phyloP scores from a whole-genome alignment of 805 yeast species.

The Wickerhamiella lipophila region DNA sequence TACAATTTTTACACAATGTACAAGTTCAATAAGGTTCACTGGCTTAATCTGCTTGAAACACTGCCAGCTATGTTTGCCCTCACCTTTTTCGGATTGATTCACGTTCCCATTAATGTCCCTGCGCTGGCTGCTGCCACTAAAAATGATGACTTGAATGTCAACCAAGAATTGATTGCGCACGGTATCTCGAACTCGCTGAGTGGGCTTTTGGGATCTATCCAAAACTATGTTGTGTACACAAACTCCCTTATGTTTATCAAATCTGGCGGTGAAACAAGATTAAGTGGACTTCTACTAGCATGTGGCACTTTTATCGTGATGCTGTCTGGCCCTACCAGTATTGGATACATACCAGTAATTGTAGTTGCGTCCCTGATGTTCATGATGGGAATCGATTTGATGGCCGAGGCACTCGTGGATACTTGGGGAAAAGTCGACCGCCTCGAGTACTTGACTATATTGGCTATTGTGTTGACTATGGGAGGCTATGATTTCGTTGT shows the following conservation, averaged over 20 bases:
- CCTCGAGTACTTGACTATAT: constrained; percentile 74
- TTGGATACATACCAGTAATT: constrained; percentile 88
- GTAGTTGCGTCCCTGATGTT: constrained; percentile 91
- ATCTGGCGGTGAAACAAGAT: constrained; percentile 84
- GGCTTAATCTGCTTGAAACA: constrained; percentile 54
- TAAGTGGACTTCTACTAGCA: constrained; percentile 85
- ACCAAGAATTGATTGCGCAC: constrained; percentile 86
- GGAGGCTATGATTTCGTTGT: constrained; percentile 90
- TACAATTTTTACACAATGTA: constrained; percentile 67
- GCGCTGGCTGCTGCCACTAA: constrained; percentile 86
- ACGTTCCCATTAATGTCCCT: constrained; percentile 96
- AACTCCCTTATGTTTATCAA: constrained; percentile 82
- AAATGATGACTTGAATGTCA: constrained; percentile 70
- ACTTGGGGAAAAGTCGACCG: constrained; percentile 61
- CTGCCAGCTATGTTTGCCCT: constrained; percentile 90
- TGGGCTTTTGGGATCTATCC: constrained; percentile 77
- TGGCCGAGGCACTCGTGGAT: constrained; percentile 77
- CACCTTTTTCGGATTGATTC: constrained; percentile 89
- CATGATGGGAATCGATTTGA: constrained; percentile 76
- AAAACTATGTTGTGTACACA: constrained; percentile 88
- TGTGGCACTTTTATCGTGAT: constrained; percentile 66
- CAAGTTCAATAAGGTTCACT: constrained; percentile 57
- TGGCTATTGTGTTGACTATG: constrained; percentile 84
- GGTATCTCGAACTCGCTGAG: constrained; percentile 81
- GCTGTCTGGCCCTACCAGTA: constrained; percentile 82